Evolutionary conservation across 257 asterid genomes (phyloP).

Genomic region (Vinca minor): DNA sequence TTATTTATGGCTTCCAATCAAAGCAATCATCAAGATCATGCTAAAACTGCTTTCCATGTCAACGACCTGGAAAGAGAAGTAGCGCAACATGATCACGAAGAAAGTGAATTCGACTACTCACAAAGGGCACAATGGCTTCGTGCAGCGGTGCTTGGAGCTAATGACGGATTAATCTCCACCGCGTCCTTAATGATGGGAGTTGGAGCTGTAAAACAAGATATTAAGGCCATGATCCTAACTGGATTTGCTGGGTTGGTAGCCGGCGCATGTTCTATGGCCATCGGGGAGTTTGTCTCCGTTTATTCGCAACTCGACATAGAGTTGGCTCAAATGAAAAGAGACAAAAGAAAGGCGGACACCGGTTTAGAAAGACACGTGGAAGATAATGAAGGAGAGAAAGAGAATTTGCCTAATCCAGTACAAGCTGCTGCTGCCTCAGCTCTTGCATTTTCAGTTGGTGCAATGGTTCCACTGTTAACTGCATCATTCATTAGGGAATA

Average conservation of each 20-base stretch:
- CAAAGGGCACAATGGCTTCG: slow-evolving; percentile 83
- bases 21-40: slow-evolving; percentile 26
- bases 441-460: slow-evolving; percentile 57
- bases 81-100: slow-evolving; percentile 14
- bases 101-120: slow-evolving; percentile 52
- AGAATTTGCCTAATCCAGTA: slow-evolving; percentile 52
- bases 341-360: slow-evolving; percentile 15
- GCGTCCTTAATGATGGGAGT: slow-evolving; percentile 85
- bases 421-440: slow-evolving; percentile 86
- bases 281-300: slow-evolving; percentile 77
- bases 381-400: slow-evolving; percentile 11
- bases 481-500: slow-evolving; percentile 63
- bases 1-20: slow-evolving; percentile 34
- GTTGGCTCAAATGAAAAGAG: slow-evolving; percentile 52
- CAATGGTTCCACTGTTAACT: slow-evolving; percentile 68
- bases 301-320: slow-evolving; percentile 73
- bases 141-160: slow-evolving; percentile 85
- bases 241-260: slow-evolving; percentile 82
- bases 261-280: slow-evolving; percentile 88
- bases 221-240: slow-evolving; percentile 58
- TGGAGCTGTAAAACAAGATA: slow-evolving; percentile 74
- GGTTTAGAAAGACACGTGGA: slow-evolving; percentile 7
- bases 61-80: slow-evolving; percentile 23
- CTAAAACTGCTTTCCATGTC: slow-evolving; percentile 17
- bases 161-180: slow-evolving; percentile 67